Conservation (phyloP, 169 alveolate genomes). For the Perkinsus olseni region DNA sequence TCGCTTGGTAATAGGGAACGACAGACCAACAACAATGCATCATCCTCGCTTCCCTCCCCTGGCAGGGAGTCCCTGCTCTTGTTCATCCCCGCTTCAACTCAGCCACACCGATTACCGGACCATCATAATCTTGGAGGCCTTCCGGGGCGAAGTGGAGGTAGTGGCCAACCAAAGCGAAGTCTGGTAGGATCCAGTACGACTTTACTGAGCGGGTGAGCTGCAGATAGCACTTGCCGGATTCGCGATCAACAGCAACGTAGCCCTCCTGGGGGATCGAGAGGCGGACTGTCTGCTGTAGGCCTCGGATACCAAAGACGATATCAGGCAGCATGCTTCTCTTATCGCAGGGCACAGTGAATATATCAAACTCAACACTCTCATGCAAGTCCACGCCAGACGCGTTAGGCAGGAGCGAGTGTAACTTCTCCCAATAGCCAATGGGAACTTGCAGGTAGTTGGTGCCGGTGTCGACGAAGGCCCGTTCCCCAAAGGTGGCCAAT, state of each 20-base stretch:
- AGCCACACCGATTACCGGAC: neutral
- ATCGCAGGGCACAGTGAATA: no score
- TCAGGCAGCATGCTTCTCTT: no score
- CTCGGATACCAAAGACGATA: no score
- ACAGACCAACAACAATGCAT: no score
- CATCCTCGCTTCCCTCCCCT: no score
- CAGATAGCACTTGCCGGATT: neutral
- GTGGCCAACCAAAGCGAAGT: neutral
- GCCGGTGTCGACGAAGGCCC: neutral
- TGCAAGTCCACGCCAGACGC: neutral
- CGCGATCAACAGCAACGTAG: neutral
- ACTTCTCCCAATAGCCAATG: neutral
- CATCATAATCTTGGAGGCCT: neutral
- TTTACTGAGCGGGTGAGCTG: no score
- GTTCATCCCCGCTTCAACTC: neutral
- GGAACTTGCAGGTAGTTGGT: neutral
- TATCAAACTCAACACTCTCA: no score
- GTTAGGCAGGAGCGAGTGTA: neutral
- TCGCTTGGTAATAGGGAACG: no score
- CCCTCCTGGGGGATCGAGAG: no score
- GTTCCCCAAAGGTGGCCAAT: neutral
- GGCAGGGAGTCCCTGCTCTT: neutral
- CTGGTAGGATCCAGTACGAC: neutral
- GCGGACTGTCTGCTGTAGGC: no score
- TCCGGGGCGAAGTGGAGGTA: neutral